Base-by-base conservation (phyloP, 2,329 filamentous ascomycete genomes). In the Verticillium alfalfae region DNA sequence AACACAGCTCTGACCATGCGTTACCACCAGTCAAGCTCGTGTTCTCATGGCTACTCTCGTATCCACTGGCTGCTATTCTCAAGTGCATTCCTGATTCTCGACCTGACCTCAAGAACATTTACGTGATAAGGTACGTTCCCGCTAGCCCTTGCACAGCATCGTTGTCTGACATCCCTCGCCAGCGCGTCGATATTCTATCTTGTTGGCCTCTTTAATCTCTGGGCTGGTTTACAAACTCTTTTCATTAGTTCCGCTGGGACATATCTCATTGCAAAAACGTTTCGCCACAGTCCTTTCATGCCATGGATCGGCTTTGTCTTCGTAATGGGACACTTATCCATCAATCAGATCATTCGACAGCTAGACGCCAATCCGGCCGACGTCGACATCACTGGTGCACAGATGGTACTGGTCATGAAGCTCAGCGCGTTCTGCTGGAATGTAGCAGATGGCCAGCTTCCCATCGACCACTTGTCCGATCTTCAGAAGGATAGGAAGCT, bases 331-430 rank as follows among this genome's bases (percentile, higher is more conserved):
- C 94, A 99, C 77, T 91, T 98, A 89, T 94, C 93, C 56, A 74
- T 94, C 69, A 96, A 87, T 73, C 95, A 99, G 74, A 89, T 99
- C 65, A 80, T 86, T 62, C 90, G 96, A 45, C 92, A 96, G 75
- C 84, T 88, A 45, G 78, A 84, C 45, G 82, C 90, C 67, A 82
- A 86, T 64, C 85, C 91, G 0, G 81, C 84, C 45, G 76, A 79
- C 1, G 82, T 97, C 63, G 95, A 99, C 73, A 93, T 99, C 67
- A 97, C 94, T 0, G 93, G 90, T 49, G 93, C 94, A 1, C 95
- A 99, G 75, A 99, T 99, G 95, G 95, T 99, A 38, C 78, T 98
- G 68, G 89, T 98, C 65, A 99, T 99, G 92, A 99, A 99, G 76
- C 86, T 99, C 39, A 92, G 88, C 26, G 91, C 94, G 5, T 99